Conservation (phyloP, 805 yeast species). For the Ogataea angusta region DNA sequence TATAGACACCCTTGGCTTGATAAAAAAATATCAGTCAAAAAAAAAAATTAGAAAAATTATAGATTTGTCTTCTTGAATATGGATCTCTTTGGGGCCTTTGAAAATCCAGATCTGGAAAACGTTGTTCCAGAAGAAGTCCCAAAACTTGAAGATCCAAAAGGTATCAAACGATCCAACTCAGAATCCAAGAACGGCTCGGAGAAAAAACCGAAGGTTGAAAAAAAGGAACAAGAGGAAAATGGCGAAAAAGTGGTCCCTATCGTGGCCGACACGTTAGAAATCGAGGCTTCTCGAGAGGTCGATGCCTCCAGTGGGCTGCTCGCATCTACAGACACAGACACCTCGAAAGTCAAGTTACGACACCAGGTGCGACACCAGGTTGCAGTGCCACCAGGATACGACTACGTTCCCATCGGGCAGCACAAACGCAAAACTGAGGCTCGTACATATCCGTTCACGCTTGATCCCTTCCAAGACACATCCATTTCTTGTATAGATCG, state of each 20-base stretch:
- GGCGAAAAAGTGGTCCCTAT: constrained; percentile 49
- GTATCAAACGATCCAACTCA: constrained; percentile 4
- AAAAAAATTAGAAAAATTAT: background rate
- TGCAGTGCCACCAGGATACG: constrained; percentile 89
- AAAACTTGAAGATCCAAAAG: constrained; percentile 12
- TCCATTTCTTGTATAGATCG: constrained; percentile 95
- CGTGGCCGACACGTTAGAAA: constrained; percentile 82
- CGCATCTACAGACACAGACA: constrained; percentile 31
- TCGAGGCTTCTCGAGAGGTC: constrained; percentile 86
- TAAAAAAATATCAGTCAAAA: background rate
- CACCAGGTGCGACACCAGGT: constrained; percentile 98
- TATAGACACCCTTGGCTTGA: too few relatives aligned
- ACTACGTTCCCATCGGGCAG: constrained; percentile 83
- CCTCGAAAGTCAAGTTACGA: constrained; percentile 54
- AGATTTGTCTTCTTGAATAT: background rate
- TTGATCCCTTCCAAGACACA: constrained; percentile 98
- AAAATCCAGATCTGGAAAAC: constrained; percentile 44
- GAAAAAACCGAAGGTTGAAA: constrained; percentile 30
- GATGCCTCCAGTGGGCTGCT: constrained; percentile 74
- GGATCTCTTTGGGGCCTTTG: constrained; percentile 61
- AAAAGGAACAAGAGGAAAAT: constrained; percentile 28
- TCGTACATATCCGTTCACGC: constrained; percentile 82
- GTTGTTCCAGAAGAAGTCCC: constrained; percentile 3
- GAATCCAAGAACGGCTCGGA: constrained; percentile 18
- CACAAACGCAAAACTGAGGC: constrained; percentile 80